These are phyloP conservation scores for Taphrina betulina DNA, from an alignment of 1,139 yeast species.

Conservation along the genomic window DNA sequence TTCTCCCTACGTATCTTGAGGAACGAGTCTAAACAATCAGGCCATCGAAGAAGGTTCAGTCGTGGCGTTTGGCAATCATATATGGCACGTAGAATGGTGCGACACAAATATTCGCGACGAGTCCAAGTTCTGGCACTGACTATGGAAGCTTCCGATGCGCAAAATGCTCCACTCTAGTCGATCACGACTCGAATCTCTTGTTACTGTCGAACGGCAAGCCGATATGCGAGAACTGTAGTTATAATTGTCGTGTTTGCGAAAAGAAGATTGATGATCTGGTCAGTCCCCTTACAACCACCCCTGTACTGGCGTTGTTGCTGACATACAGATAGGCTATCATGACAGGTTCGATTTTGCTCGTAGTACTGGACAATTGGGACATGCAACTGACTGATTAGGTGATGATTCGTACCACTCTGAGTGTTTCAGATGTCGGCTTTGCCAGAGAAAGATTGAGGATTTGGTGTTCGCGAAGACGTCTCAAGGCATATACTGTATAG, in stretches of 20 bases:
- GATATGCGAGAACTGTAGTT: slow-evolving; percentile 87
- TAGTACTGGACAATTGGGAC: background rate
- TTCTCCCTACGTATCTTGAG: background rate
- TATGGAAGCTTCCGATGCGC: slow-evolving; percentile 66
- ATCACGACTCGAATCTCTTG: slow-evolving; percentile 83
- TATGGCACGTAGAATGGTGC: slow-evolving; percentile 83
- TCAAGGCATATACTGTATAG: slow-evolving; percentile 90
- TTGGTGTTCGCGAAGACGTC: slow-evolving; percentile 89
- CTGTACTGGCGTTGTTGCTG: background rate
- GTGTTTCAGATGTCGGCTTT: slow-evolving; percentile 88
- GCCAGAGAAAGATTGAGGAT: slow-evolving; percentile 85
- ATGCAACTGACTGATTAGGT: slow-evolving; percentile 47
- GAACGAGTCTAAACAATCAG: slow-evolving; percentile 6
- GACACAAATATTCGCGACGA: too few relatives aligned
- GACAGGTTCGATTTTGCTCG: slow-evolving; percentile 48
- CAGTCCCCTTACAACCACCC: background rate
- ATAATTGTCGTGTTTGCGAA: slow-evolving; percentile 81
- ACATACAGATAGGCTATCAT: slow-evolving; percentile 62
- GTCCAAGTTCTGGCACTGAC: background rate
- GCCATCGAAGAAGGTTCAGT: slow-evolving; percentile 35
- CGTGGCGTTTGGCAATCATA: slow-evolving; percentile 35
- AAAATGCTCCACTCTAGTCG: slow-evolving; percentile 71
- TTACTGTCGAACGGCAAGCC: slow-evolving; percentile 90
- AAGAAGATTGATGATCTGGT: slow-evolving; percentile 82
- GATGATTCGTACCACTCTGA: slow-evolving; percentile 89